Evolutionary conservation across 345 rosid species (phyloP).

Genomic region (Capsella bursapastoris): DNA sequence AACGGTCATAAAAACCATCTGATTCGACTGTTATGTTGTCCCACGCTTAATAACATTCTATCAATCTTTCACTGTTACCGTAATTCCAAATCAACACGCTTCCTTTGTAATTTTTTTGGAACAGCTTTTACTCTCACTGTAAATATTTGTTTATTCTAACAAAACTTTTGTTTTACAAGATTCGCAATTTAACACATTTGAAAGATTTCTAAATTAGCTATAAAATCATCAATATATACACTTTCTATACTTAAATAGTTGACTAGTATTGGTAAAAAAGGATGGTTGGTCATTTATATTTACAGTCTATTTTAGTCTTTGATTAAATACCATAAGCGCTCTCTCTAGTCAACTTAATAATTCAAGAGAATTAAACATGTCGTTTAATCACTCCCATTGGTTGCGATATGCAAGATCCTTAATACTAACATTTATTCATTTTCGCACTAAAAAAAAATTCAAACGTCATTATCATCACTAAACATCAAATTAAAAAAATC

Average conservation of each 20-base stretch:
- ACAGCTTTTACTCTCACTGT: background rate
- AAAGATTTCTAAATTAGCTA: background rate
- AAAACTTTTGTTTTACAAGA: too few species aligned
- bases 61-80: conserved; percentile 16
- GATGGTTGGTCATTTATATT: background rate
- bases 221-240: background rate
- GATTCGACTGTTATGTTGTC: background rate
- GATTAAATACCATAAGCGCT: conserved; percentile 13
- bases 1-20: conserved; percentile 32
- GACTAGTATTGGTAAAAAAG: conserved; percentile 16
- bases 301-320: background rate
- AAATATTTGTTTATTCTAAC: background rate
- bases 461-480: conserved; percentile 30
- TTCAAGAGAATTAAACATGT: conserved; percentile 32
- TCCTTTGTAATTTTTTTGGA: conserved; percentile 21
- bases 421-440: background rate
- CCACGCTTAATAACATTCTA: conserved; percentile 3
- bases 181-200: background rate
- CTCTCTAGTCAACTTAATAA: conserved; percentile 39
- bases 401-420: conserved; percentile 41
- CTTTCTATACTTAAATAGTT: background rate
- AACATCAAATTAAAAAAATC: background rate
- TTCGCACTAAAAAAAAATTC: background rate
- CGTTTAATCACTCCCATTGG: conserved; percentile 22
- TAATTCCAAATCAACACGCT: conserved; percentile 39